Percentiles rank a stretch among this genome's conserved stretches.
These are phyloP conservation scores for Buddleja alternifolia DNA, from an alignment of 257 asterid species.

Conservation along the genomic window DNA sequence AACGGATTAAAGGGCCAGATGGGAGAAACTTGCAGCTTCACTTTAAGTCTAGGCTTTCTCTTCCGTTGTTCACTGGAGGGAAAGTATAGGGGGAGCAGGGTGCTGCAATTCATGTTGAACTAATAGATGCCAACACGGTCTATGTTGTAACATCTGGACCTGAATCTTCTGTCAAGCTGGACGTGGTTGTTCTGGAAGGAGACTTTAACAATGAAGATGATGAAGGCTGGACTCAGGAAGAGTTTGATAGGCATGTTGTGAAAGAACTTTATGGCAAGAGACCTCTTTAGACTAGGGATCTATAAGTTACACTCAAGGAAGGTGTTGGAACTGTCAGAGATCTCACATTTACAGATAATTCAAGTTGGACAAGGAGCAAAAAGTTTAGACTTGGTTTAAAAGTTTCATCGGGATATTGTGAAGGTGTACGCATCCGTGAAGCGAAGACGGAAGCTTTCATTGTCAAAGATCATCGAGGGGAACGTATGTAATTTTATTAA, in stretches of 20 bases:
- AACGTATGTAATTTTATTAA: conserved; percentile 55
- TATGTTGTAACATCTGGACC: conserved; percentile 84
- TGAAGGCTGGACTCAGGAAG: conserved; percentile 88
- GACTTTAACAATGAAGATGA: conserved; percentile 88
- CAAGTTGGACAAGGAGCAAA: conserved; percentile 98
- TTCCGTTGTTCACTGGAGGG: conserved; percentile 97
- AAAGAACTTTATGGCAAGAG: conserved; percentile 97
- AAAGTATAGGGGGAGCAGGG: conserved; percentile 99
- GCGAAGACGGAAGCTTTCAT: conserved; percentile 95
- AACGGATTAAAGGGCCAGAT: conserved; percentile 86
- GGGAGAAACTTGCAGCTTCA: conserved; percentile 93
- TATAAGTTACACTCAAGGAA: conserved; percentile 88
- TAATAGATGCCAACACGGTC: conserved; percentile 73
- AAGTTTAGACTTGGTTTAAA: conserved; percentile 94
- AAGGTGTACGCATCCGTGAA: conserved; percentile 85
- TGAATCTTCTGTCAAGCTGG: conserved; percentile 84
- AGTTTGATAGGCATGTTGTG: conserved; percentile 89
- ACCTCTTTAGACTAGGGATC: conserved; percentile 88
- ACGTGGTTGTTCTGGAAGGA: conserved; percentile 89
- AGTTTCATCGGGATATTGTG: conserved; percentile 83
- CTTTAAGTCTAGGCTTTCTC: conserved; percentile 79
- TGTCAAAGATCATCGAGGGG: conserved; percentile 98
- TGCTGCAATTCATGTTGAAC: conserved; percentile 82
- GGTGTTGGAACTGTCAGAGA: conserved; percentile 98
- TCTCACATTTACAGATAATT: conserved; percentile 91